A percentile compares a stretch with the other conserved stretches of the same genome.
Evolutionary conservation across 2,329 filamentous ascomycete species (phyloP).

Genomic region (Phialophora verrucosa): DNA sequence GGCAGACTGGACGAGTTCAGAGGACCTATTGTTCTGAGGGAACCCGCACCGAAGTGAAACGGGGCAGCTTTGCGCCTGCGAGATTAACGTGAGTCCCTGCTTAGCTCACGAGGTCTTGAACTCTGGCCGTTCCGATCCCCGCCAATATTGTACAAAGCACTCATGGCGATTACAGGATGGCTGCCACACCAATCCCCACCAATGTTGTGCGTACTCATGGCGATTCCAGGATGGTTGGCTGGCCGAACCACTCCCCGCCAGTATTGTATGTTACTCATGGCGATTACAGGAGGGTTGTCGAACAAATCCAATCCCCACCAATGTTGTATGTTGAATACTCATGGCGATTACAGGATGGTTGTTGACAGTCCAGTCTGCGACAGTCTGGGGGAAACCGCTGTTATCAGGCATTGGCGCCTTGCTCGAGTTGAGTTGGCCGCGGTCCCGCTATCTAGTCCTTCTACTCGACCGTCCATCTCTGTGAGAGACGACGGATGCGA

Average conservation of each 20-base stretch:
- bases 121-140: conserved; percentile 5
- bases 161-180: conserved; percentile 7
- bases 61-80: conserved; percentile 9
- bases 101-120: conserved; percentile 10
- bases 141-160: conserved; percentile 7
- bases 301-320: conserved; percentile 6
- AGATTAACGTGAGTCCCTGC: conserved; percentile 10
- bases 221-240: conserved; percentile 11
- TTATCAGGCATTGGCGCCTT: conserved; percentile 16
- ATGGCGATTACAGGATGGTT: conserved; percentile 9
- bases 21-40: conserved; percentile 13
- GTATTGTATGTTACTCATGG: conserved; percentile 5
- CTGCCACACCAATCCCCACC: conserved; percentile 2
- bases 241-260: conserved; percentile 5
- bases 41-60: conserved; percentile 4
- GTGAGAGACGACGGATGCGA: conserved; percentile 3
- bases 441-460: conserved; percentile 8
- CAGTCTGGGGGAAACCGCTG: conserved; percentile 20
- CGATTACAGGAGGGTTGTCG: conserved; percentile 6
- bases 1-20: conserved; percentile 9
- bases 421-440: conserved; percentile 15
- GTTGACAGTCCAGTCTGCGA: conserved; percentile 8
- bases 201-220: background rate
- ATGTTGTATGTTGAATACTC: conserved; percentile 7
- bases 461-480: conserved; percentile 10